These are phyloP conservation scores for Moesziomyces parantarcticus DNA, from an alignment of 1,284 basidiomycete species.

Conservation along the genomic window DNA sequence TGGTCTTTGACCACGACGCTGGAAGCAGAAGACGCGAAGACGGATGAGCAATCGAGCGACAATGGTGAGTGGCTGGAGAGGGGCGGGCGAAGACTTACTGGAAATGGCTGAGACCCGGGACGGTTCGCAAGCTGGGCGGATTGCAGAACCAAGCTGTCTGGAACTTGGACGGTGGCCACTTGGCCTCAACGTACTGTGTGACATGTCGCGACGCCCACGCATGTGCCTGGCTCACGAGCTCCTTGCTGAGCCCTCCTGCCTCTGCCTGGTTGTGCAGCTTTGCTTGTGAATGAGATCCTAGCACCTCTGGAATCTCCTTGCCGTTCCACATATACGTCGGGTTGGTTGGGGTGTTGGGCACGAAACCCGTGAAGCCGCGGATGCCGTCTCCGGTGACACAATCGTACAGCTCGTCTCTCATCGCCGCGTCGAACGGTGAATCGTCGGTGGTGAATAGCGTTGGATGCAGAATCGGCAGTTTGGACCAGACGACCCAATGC, in stretches of 20 bases:
- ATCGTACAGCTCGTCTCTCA: slow-evolving; percentile 35
- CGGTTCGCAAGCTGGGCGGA: slow-evolving; percentile 47
- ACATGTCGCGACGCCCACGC: slow-evolving; percentile 42
- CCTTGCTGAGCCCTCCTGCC: not conserved
- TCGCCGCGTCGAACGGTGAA: slow-evolving; percentile 21
- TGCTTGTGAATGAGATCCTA: slow-evolving; percentile 18
- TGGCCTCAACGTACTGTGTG: slow-evolving; percentile 18
- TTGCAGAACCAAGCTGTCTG: slow-evolving; percentile 56
- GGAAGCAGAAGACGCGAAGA: slow-evolving; percentile 76
- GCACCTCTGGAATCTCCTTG: slow-evolving; percentile 1
- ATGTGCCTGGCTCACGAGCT: slow-evolving; percentile 29
- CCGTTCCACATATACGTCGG: not conserved
- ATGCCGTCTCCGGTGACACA: slow-evolving; percentile 54
- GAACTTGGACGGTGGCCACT: slow-evolving; percentile 30
- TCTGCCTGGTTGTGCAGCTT: slow-evolving; percentile 10
- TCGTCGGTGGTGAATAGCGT: slow-evolving; percentile 31
- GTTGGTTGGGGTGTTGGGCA: slow-evolving; percentile 4
- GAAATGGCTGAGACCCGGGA: slow-evolving; percentile 54
- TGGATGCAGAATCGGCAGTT: slow-evolving; percentile 38
- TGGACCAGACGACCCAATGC: slow-evolving; percentile 59
- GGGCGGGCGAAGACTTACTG: slow-evolving; percentile 65
- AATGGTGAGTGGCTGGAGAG: slow-evolving; percentile 71
- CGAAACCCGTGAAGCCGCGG: slow-evolving; percentile 47
- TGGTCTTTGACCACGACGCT: slow-evolving; percentile 79
- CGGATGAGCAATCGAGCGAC: not conserved